These are phyloP conservation scores for Colletotrichum navitas DNA, from an alignment of 2,329 filamentous ascomycete genomes.

Conservation along the genomic window DNA sequence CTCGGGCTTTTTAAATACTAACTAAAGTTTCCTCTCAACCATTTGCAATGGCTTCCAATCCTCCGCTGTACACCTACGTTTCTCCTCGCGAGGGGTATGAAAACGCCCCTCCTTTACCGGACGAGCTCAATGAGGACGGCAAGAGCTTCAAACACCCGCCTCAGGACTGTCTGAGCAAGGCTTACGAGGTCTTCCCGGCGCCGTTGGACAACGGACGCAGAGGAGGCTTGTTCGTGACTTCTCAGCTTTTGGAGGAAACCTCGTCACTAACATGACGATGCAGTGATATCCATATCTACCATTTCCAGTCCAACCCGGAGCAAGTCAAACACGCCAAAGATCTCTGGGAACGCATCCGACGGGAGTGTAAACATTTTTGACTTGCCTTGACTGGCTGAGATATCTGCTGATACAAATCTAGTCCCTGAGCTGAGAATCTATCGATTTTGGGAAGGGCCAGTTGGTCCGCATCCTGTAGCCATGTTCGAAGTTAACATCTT, in stretches of 20 bases:
- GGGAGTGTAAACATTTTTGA: conserved; percentile 73
- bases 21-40: too few species aligned
- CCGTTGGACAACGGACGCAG: conserved; percentile 75
- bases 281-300: conserved; percentile 88
- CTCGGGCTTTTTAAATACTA: too few species aligned
- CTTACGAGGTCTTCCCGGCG: conserved; percentile 77
- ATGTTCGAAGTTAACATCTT: conserved; percentile 97
- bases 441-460: conserved; percentile 78
- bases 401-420: conserved; percentile 50
- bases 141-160: conserved; percentile 81
- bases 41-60: conserved; percentile 46
- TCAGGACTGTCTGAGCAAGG: conserved; percentile 70
- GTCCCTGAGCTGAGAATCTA: conserved; percentile 91
- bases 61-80: conserved; percentile 61
- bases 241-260: neutral
- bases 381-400: neutral
- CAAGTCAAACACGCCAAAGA: conserved; percentile 77
- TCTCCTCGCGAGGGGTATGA: conserved; percentile 71
- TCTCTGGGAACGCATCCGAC: conserved; percentile 81
- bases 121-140: conserved; percentile 76
- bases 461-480: conserved; percentile 85
- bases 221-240: conserved; percentile 76
- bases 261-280: neutral
- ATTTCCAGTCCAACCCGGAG: conserved; percentile 72
- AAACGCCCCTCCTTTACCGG: conserved; percentile 65